phyloP scores from a whole-genome alignment of 768 basidiomycete species.

The Mycena polygramma region DNA sequence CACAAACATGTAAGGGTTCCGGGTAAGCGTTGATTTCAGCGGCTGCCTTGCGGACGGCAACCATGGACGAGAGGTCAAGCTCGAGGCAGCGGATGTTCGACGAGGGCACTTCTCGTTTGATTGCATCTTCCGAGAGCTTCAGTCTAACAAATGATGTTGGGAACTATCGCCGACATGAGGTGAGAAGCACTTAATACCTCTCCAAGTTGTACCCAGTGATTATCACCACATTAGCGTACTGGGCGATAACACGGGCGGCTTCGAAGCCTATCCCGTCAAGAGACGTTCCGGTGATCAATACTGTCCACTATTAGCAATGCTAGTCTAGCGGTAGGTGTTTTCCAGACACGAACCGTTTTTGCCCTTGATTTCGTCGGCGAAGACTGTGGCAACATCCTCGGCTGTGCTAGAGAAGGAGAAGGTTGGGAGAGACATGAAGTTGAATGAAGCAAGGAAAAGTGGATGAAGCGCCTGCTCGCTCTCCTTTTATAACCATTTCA shows the following conservation, averaged over 20 bases:
- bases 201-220: background rate
- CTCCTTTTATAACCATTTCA: no score
- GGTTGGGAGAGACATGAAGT: no score
- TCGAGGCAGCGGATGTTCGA: background rate
- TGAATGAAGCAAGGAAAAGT: no score
- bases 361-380: background rate
- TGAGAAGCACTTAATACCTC: background rate
- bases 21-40: background rate
- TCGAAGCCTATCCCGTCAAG: background rate
- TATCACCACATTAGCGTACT: background rate
- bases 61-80: background rate
- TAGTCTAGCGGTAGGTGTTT: background rate
- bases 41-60: background rate
- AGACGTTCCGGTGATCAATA: background rate
- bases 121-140: background rate
- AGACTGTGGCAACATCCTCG: background rate
- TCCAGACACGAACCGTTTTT: background rate
- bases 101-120: background rate
- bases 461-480: no score
- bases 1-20: background rate
- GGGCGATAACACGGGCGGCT: background rate
- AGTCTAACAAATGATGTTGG: background rate
- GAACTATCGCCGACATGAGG: background rate
- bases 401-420: background rate
- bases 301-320: background rate